phyloP scores from a whole-genome alignment of 805 yeast genomes.

The Maudiozyma pseudohumilis region DNA sequence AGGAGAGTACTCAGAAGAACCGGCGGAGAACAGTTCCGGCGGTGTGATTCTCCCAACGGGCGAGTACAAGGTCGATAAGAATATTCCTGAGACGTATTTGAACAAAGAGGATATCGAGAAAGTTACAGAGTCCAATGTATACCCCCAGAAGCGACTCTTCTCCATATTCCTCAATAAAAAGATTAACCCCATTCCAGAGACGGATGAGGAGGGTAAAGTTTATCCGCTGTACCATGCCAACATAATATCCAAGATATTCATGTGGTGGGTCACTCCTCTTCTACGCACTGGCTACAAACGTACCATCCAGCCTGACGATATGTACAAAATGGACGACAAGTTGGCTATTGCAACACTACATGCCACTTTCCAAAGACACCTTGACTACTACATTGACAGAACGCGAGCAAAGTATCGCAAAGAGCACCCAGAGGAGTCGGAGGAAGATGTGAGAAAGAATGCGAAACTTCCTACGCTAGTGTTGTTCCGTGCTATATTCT shows the following conservation, averaged over 20 bases:
- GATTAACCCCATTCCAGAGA: slow-evolving; percentile 40
- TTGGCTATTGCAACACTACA: slow-evolving; percentile 36
- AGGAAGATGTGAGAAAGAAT: slow-evolving; percentile 31
- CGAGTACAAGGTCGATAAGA: slow-evolving; percentile 20
- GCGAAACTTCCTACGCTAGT: slow-evolving; percentile 21
- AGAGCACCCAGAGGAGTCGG: slow-evolving; percentile 30
- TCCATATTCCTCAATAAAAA: slow-evolving; percentile 40
- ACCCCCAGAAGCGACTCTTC: slow-evolving; percentile 40
- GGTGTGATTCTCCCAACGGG: slow-evolving; percentile 14
- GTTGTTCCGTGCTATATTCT: slow-evolving; percentile 37
- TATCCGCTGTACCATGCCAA: slow-evolving; percentile 41
- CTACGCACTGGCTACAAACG: slow-evolving; percentile 61
- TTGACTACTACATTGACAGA: slow-evolving; percentile 27
- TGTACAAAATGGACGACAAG: slow-evolving; percentile 38
- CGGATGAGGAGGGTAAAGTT: slow-evolving; percentile 38
- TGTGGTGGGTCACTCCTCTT: slow-evolving; percentile 62
- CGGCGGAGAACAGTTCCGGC: too few species aligned
- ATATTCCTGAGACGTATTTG: slow-evolving; percentile 25
- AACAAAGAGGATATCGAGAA: slow-evolving; percentile 28
- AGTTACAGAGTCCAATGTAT: slow-evolving; percentile 28
- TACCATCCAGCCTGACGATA: slow-evolving; percentile 55
- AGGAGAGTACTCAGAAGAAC: too few species aligned
- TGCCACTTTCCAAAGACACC: slow-evolving; percentile 28
- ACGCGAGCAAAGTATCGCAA: slow-evolving; percentile 25
- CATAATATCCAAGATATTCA: slow-evolving; percentile 37